These are phyloP conservation scores for Metschnikowia amazonensis DNA, from an alignment of 805 yeast species.

Conservation along the genomic window DNA sequence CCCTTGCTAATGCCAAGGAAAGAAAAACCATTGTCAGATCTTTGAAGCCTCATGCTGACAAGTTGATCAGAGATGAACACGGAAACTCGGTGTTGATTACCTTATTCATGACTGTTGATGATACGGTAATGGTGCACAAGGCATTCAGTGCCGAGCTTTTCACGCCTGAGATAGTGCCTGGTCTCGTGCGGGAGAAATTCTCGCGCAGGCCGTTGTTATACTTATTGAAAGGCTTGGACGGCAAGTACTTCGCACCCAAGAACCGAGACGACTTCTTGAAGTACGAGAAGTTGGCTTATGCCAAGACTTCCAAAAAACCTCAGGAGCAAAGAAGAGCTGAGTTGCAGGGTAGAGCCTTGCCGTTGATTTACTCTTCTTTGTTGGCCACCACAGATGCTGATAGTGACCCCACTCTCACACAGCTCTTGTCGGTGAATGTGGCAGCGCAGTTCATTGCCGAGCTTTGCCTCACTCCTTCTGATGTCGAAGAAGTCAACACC, in stretches of 20 bases:
- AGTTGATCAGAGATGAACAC: constrained; percentile 75
- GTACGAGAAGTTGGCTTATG: constrained; percentile 54
- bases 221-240: constrained; percentile 71
- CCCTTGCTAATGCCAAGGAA: constrained; percentile 87
- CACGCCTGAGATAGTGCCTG: constrained; percentile 46
- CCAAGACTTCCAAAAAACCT: constrained; percentile 80
- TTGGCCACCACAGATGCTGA: constrained; percentile 25
- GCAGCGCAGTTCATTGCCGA: constrained; percentile 85
- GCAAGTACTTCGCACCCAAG: constrained; percentile 74
- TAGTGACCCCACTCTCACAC: constrained; percentile 43
- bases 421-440: constrained; percentile 59
- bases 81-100: constrained; percentile 82
- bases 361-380: constrained; percentile 57
- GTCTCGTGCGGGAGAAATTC: constrained; percentile 62
- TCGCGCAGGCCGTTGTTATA: constrained; percentile 88
- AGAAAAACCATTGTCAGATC: constrained; percentile 73
- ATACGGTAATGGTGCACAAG: constrained; percentile 78
- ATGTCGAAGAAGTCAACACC: constrained; percentile 37
- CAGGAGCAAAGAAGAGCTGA: constrained; percentile 72
- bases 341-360: constrained; percentile 60
- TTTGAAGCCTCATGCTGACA: constrained; percentile 71
- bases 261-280: constrained; percentile 55
- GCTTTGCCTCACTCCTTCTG: constrained; percentile 56
- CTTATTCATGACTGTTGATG: constrained; percentile 84
- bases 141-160: constrained; percentile 60